Evolutionary conservation across 163 green algal genomes (phyloP).

Genomic region (Scenedesmus sp.): DNA sequence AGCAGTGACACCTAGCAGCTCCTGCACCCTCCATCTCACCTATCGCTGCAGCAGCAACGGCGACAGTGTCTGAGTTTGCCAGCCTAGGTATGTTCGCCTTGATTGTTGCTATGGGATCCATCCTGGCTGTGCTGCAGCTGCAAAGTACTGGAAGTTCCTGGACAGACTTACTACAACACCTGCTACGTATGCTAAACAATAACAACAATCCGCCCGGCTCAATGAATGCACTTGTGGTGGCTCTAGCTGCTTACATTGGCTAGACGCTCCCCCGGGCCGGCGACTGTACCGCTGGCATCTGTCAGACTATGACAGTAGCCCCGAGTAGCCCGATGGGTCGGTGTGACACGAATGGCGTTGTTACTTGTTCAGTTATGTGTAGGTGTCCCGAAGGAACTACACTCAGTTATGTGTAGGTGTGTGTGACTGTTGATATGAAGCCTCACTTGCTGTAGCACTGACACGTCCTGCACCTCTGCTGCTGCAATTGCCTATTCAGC

Average conservation of each 20-base stretch:
- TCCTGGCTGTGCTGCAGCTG: neutral
- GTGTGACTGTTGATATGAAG: no score
- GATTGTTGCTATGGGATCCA: conserved; percentile 18
- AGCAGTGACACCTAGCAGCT: neutral
- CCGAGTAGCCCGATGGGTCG: no score
- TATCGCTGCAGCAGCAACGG: neutral
- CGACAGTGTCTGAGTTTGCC: neutral
- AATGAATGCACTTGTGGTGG: neutral
- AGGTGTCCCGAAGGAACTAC: no score
- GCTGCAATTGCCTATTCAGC: neutral
- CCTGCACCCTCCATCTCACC: neutral
- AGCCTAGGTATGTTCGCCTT: neutral
- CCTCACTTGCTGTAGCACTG: neutral
- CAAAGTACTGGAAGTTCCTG: neutral
- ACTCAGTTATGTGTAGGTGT: no score
- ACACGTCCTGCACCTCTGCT: neutral
- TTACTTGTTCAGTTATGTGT: no score
- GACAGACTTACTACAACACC: no score
- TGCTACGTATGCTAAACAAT: neutral
- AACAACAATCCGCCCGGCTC: neutral
- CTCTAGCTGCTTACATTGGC: neutral
- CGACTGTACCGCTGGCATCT: neutral
- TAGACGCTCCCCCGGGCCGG: neutral
- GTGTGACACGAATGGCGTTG: no score
- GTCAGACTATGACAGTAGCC: no score